Conservation (phyloP, 257 asterid genomes). For the Oldenlandia corymbosa region DNA sequence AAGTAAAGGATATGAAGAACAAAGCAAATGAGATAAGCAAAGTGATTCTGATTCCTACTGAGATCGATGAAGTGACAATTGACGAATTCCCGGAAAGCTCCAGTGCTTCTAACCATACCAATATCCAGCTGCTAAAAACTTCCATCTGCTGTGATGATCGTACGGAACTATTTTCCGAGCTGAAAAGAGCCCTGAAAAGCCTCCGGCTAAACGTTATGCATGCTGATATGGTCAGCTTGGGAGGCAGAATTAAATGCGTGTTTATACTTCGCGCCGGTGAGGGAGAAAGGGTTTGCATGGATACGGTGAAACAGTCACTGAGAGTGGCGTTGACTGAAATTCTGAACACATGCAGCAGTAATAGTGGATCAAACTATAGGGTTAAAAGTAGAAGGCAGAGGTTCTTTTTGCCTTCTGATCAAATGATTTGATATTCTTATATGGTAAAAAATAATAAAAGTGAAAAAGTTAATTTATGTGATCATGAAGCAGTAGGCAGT, state of each 20-base stretch:
- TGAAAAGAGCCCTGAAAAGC: conserved; percentile 45
- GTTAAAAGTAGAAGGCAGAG: conserved; percentile 77
- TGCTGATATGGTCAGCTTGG: conserved; percentile 58
- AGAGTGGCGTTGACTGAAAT: conserved; percentile 46
- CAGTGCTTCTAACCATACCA: too few relatives aligned
- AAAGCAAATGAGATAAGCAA: conserved; percentile 49
- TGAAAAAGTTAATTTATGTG: too few relatives aligned
- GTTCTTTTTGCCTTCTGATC: conserved; percentile 51
- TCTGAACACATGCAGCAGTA: conserved; percentile 32
- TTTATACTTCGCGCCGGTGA: conserved; percentile 32
- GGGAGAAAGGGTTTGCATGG: conserved; percentile 8
- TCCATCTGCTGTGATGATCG: conserved; percentile 72
- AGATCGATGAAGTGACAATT: conserved; percentile 48
- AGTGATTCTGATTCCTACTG: conserved; percentile 48
- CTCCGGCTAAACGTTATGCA: conserved; percentile 34
- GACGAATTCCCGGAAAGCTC: conserved; percentile 2
- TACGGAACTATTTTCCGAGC: conserved; percentile 59
- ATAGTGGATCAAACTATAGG: conserved; percentile 26
- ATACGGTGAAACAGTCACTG: conserved; percentile 41
- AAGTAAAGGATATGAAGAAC: conserved; percentile 54
- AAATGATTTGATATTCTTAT: conserved; percentile 6
- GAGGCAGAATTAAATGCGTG: conserved; percentile 53
- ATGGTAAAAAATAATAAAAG: too few relatives aligned
- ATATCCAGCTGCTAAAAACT: conserved; percentile 31
- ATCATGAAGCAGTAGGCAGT: too few relatives aligned